phyloP scores from a whole-genome alignment of 495 filamentous ascomycete genomes.

The Ramalina peruviana region DNA sequence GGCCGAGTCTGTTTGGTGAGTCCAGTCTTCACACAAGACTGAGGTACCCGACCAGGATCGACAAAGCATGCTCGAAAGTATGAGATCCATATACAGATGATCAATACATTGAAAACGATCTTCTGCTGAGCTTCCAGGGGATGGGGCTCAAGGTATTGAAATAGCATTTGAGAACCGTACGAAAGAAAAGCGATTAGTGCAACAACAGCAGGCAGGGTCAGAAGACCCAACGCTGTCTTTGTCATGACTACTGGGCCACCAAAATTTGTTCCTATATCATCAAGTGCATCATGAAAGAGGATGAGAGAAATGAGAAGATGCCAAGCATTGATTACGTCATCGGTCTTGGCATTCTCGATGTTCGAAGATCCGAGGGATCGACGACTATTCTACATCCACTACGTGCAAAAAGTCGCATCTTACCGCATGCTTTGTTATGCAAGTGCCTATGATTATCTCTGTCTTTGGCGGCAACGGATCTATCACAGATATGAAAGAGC shows the following conservation, averaged over 20 bases:
- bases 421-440: too few relatives aligned
- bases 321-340: too few relatives aligned
- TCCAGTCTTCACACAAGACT: slow-evolving; percentile 12
- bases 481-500: too few relatives aligned
- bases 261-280: too few relatives aligned
- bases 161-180: slow-evolving; percentile 73
- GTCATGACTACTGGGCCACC: not conserved
- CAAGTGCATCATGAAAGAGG: not conserved
- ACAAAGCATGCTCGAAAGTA: slow-evolving; percentile 66
- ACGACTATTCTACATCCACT: too few relatives aligned
- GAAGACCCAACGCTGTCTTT: not conserved
- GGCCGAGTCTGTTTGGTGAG: slow-evolving; percentile 20
- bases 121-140: slow-evolving; percentile 47
- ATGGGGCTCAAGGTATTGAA: slow-evolving; percentile 56
- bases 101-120: slow-evolving; percentile 58
- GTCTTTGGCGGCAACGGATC: too few relatives aligned
- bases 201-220: slow-evolving; percentile 6
- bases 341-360: too few relatives aligned
- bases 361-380: too few relatives aligned
- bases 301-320: too few relatives aligned
- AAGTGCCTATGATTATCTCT: too few relatives aligned
- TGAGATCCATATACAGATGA: slow-evolving; percentile 61
- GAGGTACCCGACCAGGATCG: slow-evolving; percentile 50
- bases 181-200: slow-evolving; percentile 61
- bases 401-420: too few relatives aligned